Conservation (phyloP, 495 filamentous ascomycete genomes). For the Talaromyces proteolyticus region DNA sequence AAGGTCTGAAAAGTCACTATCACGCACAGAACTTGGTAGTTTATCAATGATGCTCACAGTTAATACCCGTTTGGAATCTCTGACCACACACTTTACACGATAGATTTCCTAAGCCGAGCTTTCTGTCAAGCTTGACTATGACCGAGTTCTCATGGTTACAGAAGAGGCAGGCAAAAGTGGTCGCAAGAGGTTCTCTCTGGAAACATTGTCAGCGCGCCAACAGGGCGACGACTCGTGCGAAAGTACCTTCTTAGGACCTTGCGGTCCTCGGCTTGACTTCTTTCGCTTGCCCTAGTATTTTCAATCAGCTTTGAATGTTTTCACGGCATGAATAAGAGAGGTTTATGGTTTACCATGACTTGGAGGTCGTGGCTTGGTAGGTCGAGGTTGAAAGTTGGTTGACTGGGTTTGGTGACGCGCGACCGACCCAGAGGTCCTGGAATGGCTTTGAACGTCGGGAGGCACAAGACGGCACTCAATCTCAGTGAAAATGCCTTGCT, state of each 20-base stretch:
- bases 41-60: constrained; percentile 55
- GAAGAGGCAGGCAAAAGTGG: constrained; percentile 90
- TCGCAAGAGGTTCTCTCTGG: constrained; percentile 82
- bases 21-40: not conserved
- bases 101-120: constrained; percentile 73
- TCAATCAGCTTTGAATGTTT: too few species aligned
- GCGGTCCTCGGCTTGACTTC: constrained; percentile 81
- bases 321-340: too few species aligned
- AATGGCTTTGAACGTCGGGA: too few species aligned
- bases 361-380: too few species aligned
- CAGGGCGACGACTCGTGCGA: not conserved
- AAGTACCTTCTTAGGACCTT: constrained; percentile 74
- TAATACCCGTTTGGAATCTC: constrained; percentile 84
- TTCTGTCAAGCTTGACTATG: constrained; percentile 85
- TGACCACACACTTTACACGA: constrained; percentile 92
- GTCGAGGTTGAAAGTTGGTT: too few species aligned
- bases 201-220: constrained; percentile 5
- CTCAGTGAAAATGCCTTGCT: too few species aligned
- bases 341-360: not conserved
- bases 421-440: too few species aligned
- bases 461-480: too few species aligned
- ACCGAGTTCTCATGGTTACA: constrained; percentile 96
- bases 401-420: too few species aligned
- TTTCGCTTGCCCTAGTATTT: constrained; percentile 79
- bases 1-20: constrained; percentile 51